Percentiles rank a stretch among this genome's conserved stretches.
Conservation (phyloP, 2,329 filamentous ascomycete genomes). For the Botrytis fragariae region DNA sequence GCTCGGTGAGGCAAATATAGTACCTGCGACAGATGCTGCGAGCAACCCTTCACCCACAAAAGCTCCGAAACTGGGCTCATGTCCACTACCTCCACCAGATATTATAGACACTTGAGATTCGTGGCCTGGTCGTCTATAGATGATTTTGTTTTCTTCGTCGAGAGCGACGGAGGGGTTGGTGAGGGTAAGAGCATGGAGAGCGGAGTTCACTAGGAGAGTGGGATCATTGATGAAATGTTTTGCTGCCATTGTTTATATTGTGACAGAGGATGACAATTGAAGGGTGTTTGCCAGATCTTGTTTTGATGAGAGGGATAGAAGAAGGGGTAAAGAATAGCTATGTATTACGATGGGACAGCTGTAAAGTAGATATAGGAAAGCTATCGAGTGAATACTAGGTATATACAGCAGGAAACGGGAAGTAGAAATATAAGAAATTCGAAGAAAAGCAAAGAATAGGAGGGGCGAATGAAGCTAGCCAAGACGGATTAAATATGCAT, state of each 20-base stretch:
- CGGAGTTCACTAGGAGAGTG: constrained; percentile 70
- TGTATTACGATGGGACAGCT: background rate
- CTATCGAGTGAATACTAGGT: background rate
- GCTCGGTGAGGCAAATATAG: constrained; percentile 79
- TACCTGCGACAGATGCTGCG: constrained; percentile 78
- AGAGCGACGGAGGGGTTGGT: constrained; percentile 82
- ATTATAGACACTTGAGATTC: constrained; percentile 73
- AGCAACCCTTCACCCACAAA: constrained; percentile 83
- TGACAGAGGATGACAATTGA: background rate
- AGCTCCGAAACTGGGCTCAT: constrained; percentile 83
- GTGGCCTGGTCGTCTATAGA: constrained; percentile 66
- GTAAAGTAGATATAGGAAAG: background rate
- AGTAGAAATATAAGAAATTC: background rate
- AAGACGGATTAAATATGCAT: constrained; percentile 7
- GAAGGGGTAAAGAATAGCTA: background rate
- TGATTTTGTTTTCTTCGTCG: constrained; percentile 76
- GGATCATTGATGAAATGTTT: constrained; percentile 93
- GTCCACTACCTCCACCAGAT: constrained; percentile 84
- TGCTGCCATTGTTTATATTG: constrained; percentile 45
- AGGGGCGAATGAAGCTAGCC: background rate
- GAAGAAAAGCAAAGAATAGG: background rate
- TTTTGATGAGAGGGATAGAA: background rate
- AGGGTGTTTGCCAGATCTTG: background rate
- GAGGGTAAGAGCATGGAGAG: constrained; percentile 72
- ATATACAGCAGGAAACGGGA: background rate